Percentiles rank a stretch among this genome's conserved stretches.
phyloP scores from a whole-genome alignment of 2,329 filamentous ascomycete species.

The Aspergillus persii region DNA sequence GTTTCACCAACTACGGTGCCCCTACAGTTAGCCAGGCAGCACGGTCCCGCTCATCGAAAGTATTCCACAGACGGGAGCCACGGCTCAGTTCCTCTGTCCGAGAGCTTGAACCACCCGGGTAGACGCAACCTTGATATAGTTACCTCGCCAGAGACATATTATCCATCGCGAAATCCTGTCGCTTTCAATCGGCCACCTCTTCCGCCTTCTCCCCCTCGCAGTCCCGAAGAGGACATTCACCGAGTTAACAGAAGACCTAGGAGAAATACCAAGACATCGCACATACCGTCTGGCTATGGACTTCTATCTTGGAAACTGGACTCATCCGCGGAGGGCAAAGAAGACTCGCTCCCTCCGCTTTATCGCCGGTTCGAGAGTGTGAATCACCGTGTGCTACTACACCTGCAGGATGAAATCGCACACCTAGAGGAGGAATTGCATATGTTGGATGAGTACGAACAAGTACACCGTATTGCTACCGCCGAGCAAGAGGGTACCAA shows the following conservation, averaged over 20 bases:
- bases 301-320: constrained; percentile 34
- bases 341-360: constrained; percentile 54
- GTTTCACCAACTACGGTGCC: constrained; percentile 26
- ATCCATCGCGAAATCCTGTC: constrained; percentile 23
- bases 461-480: constrained; percentile 33
- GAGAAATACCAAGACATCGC: constrained; percentile 23
- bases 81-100: constrained; percentile 15
- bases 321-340: constrained; percentile 25
- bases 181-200: constrained; percentile 23
- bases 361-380: constrained; percentile 81
- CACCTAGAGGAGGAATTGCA: constrained; percentile 78
- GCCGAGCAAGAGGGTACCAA: constrained; percentile 34
- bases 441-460: constrained; percentile 61
- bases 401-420: constrained; percentile 80
- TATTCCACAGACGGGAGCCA: constrained; percentile 20
- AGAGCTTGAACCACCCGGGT: constrained; percentile 20
- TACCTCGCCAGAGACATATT: constrained; percentile 31
- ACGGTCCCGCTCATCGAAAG: constrained; percentile 19
- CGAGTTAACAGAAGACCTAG: constrained; percentile 19
- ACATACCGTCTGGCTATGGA: constrained; percentile 35
- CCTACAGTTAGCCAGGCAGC: constrained; percentile 29
- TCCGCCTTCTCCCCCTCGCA: constrained; percentile 35
- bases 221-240: constrained; percentile 29
- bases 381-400: constrained; percentile 77
- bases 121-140: constrained; percentile 32